Percentiles rank a stretch among this genome's conserved stretches.
Conservation (phyloP, 208 protist genomes). For the Novymonas esmeraldas region DNA sequence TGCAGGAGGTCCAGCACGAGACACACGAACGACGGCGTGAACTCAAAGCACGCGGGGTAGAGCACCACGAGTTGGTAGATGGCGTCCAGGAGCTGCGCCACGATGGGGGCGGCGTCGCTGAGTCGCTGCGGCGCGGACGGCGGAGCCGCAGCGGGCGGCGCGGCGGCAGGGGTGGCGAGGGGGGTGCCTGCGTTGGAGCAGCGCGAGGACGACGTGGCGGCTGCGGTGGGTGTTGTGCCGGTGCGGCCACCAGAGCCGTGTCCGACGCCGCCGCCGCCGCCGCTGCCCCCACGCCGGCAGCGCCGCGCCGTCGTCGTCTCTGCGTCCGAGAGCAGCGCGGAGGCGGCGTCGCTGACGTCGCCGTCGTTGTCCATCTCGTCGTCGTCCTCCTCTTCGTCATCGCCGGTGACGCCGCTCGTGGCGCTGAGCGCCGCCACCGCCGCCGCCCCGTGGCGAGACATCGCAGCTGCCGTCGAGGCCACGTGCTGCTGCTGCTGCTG, state of each 20-base stretch:
- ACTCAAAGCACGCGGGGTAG: conserved; percentile 93
- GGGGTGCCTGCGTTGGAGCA: neutral
- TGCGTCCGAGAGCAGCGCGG: conserved; percentile 1
- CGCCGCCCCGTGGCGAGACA: too few species aligned
- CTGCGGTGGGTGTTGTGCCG: too few species aligned
- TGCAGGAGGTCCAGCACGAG: conserved; percentile 67
- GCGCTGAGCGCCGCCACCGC: too few species aligned
- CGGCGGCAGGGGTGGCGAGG: neutral
- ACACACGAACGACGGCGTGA: conserved; percentile 80
- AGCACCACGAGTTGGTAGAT: conserved; percentile 92
- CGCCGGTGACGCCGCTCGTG: neutral
- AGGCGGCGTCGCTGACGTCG: neutral
- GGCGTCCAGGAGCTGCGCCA: conserved; percentile 94
- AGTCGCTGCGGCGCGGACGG: neutral
- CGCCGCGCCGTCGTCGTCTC: neutral
- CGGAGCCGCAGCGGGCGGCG: neutral
- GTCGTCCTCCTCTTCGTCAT: conserved; percentile 3
- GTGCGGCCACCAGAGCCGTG: too few species aligned
- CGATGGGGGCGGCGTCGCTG: conserved; percentile 78
- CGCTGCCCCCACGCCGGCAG: neutral
- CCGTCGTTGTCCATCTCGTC: neutral
- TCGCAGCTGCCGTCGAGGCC: conserved; percentile 1
- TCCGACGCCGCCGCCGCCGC: neutral
- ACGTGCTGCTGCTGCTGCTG: neutral
- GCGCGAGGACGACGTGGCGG: too few species aligned